Conservation (phyloP, 2,329 filamentous ascomycete genomes). For the Talaromyces sp. region DNA sequence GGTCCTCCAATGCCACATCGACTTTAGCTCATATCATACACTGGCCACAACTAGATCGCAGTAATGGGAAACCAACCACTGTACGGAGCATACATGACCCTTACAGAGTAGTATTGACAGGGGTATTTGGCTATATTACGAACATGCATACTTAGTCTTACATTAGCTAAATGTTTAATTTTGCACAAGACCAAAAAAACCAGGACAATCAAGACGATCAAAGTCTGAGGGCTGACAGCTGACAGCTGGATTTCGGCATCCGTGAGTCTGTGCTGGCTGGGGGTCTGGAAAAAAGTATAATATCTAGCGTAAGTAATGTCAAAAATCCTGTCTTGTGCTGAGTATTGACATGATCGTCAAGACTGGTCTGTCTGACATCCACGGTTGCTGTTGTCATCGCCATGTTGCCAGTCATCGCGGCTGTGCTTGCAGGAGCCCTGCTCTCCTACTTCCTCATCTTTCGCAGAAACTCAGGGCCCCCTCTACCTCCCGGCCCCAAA, state of each 20-base stretch:
- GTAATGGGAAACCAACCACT: background rate
- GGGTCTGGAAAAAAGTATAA: background rate
- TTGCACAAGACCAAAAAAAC: background rate
- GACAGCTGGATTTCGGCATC: constrained; percentile 1
- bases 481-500: constrained; percentile 48
- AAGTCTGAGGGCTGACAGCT: background rate
- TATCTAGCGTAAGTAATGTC: background rate
- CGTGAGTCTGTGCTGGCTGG: background rate
- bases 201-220: background rate
- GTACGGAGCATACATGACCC: background rate
- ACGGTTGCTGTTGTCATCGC: background rate
- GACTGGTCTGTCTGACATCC: background rate
- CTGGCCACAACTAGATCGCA: background rate
- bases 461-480: background rate
- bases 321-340: background rate
- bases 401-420: background rate
- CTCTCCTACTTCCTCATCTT: background rate
- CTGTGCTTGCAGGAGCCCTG: background rate
- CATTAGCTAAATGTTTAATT: constrained; percentile 1
- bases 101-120: background rate
- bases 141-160: background rate
- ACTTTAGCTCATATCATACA: background rate
- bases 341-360: background rate
- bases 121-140: background rate
- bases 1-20: background rate